Base-by-base conservation (phyloP, 2,329 filamentous ascomycete genomes). In the Alternaria dauci region DNA sequence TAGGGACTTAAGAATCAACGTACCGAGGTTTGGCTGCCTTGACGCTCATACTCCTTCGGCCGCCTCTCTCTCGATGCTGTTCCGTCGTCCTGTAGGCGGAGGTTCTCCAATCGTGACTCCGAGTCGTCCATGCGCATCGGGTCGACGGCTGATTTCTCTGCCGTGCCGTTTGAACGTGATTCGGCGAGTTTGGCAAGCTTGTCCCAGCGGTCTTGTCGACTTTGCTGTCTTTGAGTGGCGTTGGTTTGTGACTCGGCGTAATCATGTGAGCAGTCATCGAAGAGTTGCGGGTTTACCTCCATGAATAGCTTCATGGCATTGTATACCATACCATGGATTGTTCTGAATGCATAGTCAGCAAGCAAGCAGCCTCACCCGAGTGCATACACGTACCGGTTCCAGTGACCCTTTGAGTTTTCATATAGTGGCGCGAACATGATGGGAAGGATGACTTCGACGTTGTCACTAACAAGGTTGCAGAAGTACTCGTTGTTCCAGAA, bases 401-500 rank as follows among this genome's bases (percentile, higher is more conserved):
- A 99, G 77, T 99, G 95, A 11, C 94, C 94, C 82, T 99, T 99
- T 5, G 94, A 98, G 79, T 99, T 99, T 80, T 99, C 95, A 73
- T 97, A 99, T 30, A 99, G 85, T 2, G 95, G 94, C 26, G 94
- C 94, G 81, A 99, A 99, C 95, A 99, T 99, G 77, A 99, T 99
- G 4, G 95, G 95, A 44, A 99, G 85, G 71, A 99, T 99, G 47
- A 97, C 94, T 75, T 98, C 94, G 56, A 99, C 95, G 73, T 99
- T 99, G 81, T 99, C 95, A 83, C 94, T 97, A 69, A 99, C 95
- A 60, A 99, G 85, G 76, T 98, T 99, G 85, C 95, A 99, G 82
- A 99, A 99, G 79, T 99, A 99, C 79, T 99, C 95, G 76, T 99
- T 99, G 85, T 99, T 99, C 95, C 95, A 99, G 83, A 99, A 99